Conservation (phyloP, 2,329 filamentous ascomycete genomes). For the Pseudogymnoascus sp. region DNA sequence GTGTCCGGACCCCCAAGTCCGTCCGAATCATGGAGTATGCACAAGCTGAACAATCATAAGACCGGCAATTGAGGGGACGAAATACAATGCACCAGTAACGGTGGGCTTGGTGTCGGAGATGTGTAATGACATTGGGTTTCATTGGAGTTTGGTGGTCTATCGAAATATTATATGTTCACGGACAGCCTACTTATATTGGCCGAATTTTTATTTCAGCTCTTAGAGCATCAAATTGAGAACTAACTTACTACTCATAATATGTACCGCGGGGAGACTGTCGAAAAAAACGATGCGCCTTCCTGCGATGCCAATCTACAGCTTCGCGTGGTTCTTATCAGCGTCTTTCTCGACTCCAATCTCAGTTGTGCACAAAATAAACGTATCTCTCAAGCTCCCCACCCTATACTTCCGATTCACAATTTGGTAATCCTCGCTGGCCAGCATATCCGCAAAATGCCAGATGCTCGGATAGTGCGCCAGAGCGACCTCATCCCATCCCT, state of each 20-base stretch:
- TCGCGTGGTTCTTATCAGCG: neutral
- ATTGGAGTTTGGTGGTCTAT: neutral
- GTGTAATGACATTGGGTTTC: neutral
- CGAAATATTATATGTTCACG: neutral
- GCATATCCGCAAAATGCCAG: slow-evolving; percentile 52
- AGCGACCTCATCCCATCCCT: slow-evolving; percentile 53
- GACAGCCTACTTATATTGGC: neutral
- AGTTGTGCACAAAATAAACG: slow-evolving; percentile 44
- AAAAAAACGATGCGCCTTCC: neutral
- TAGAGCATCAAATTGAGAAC: neutral
- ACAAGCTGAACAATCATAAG: neutral
- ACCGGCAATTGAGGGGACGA: neutral
- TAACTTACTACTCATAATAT: neutral
- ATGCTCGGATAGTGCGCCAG: slow-evolving; percentile 57
- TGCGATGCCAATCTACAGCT: neutral
- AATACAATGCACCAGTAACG: neutral
- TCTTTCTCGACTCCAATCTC: slow-evolving; percentile 33
- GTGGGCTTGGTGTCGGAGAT: too few species aligned
- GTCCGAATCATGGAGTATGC: neutral
- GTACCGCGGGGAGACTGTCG: too few species aligned
- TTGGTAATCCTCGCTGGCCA: slow-evolving; percentile 49
- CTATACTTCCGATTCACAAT: slow-evolving; percentile 45
- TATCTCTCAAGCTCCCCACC: slow-evolving; percentile 43
- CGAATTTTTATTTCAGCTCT: neutral
- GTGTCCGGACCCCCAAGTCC: neutral